These are phyloP conservation scores for Podospora anserina DNA, from an alignment of 495 filamentous ascomycete genomes.

Conservation along the genomic window DNA sequence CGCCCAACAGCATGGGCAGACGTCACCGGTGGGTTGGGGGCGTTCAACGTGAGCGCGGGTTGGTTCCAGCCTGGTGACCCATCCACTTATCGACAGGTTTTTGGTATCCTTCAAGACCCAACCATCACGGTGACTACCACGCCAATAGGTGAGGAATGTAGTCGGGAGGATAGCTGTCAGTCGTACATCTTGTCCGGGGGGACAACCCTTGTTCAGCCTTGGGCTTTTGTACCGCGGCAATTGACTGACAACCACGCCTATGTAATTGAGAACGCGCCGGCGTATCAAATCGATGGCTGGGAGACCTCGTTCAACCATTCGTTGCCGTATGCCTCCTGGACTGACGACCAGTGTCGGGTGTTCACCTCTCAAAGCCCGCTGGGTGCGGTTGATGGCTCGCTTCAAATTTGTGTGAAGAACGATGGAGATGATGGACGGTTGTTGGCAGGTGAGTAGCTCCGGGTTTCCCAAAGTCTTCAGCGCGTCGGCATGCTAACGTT, in stretches of 20 bases:
- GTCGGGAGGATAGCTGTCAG: background rate
- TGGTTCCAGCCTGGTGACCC: background rate
- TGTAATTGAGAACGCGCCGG: background rate
- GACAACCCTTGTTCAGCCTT: background rate
- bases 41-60: background rate
- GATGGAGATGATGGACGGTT: background rate
- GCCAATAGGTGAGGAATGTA: background rate
- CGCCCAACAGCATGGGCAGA: background rate
- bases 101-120: background rate
- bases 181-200: background rate
- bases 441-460: background rate
- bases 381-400: background rate
- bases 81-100: background rate
- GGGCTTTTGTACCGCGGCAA: no score
- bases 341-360: background rate
- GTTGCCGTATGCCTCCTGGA: background rate
- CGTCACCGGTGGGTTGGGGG: background rate
- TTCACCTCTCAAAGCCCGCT: background rate
- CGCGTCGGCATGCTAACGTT: no score
- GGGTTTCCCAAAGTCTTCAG: background rate
- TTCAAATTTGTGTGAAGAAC: background rate
- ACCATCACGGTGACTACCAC: background rate
- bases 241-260: background rate
- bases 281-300: background rate
- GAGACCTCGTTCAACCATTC: background rate